phyloP scores from a whole-genome alignment of 345 rosid species.

The Rhizophora mangle region DNA sequence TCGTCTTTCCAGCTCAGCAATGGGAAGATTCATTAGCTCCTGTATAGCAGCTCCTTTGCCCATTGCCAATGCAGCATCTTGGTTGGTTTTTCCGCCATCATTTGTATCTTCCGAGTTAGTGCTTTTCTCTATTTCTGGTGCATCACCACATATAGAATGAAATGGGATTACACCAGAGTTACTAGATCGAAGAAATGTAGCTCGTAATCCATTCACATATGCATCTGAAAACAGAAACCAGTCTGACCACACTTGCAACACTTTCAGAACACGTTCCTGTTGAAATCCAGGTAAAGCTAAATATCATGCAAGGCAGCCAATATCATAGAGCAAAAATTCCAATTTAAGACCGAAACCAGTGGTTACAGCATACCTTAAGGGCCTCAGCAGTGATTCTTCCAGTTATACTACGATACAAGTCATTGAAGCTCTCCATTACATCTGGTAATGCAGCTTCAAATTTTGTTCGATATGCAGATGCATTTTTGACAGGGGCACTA shows the following conservation, averaged over 20 bases:
- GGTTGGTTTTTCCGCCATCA: slow-evolving; percentile 50
- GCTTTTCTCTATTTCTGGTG: slow-evolving; percentile 80
- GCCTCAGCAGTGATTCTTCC: slow-evolving; percentile 99
- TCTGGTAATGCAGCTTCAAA: slow-evolving; percentile 91
- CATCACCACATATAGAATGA: slow-evolving; percentile 86
- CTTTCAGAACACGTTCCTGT: slow-evolving; percentile 96
- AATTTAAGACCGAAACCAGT: slow-evolving; percentile 2
- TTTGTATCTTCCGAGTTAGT: slow-evolving; percentile 38
- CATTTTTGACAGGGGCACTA: slow-evolving; percentile 97
- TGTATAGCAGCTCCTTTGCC: slow-evolving; percentile 86
- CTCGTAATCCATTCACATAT: slow-evolving; percentile 87
- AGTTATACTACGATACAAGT: slow-evolving; percentile 83
- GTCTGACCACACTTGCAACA: slow-evolving; percentile 97
- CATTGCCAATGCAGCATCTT: slow-evolving; percentile 93
- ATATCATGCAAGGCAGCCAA: slow-evolving; percentile 1
- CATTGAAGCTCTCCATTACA: slow-evolving; percentile 98
- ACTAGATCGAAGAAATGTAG: slow-evolving; percentile 89
- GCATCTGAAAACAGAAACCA: slow-evolving; percentile 99
- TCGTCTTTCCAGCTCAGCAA: slow-evolving; percentile 90
- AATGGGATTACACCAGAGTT: slow-evolving; percentile 77
- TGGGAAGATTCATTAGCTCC: slow-evolving; percentile 87
- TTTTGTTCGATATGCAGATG: slow-evolving; percentile 98
- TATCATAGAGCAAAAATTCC: slow-evolving; percentile 1
- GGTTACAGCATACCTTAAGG: slow-evolving; percentile 57
- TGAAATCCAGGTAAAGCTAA: slow-evolving; percentile 19